Conservation (phyloP, 169 alveolate species). For the Plasmodium fragile region DNA sequence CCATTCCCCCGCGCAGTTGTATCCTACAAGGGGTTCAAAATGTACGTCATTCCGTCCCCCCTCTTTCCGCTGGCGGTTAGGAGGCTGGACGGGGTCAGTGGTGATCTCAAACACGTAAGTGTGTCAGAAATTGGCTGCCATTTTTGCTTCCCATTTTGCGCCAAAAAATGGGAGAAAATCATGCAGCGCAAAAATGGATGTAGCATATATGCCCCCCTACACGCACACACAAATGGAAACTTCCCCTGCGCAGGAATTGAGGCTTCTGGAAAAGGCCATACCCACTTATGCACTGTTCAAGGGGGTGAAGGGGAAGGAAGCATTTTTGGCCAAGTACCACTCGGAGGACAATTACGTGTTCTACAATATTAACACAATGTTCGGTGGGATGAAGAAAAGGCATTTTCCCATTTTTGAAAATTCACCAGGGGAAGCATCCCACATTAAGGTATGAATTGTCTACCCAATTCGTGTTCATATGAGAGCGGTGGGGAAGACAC, state of each 20-base stretch:
- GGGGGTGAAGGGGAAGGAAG: not conserved
- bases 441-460: constrained; percentile 14
- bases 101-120: constrained; percentile 28
- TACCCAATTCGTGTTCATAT: not conserved
- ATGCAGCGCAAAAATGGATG: not conserved
- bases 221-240: not conserved
- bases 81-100: constrained; percentile 1
- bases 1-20: constrained; percentile 25
- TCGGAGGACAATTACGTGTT: constrained; percentile 25
- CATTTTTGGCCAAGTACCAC: not conserved
- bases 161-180: not conserved
- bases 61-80: constrained; percentile 2
- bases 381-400: not conserved
- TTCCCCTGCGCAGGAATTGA: constrained; percentile 30
- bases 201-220: not conserved
- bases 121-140: not conserved
- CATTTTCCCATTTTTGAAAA: constrained; percentile 5
- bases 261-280: constrained; percentile 23
- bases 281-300: constrained; percentile 33
- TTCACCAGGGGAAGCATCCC: not conserved
- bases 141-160: not conserved
- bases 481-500: not conserved
- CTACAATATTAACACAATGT: constrained; percentile 29
- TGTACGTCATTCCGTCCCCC: constrained; percentile 65
- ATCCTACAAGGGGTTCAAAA: constrained; percentile 67